Base-by-base conservation (phyloP, 108 stramenopile genomes). In the Chaetoceros muelleri region DNA sequence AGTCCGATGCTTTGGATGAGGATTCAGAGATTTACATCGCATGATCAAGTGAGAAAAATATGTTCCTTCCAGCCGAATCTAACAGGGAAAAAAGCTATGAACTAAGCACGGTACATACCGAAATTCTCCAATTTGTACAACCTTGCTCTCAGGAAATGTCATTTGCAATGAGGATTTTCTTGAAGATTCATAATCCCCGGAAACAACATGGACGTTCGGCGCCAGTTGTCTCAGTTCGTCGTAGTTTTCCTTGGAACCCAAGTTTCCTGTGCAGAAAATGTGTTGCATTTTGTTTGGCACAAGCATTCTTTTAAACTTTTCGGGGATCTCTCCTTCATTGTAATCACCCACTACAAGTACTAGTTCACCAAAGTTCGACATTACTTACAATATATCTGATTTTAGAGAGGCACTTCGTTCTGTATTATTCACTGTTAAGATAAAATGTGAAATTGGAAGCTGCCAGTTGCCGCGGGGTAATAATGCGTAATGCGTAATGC, bases 201-300 rank as follows among this genome's bases (percentile, higher is more conserved):
- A 61, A 0, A 95, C 95, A 20, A 95, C 69, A 69, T 95, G 93
- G 21, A 96, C 93, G 64, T 90, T 96, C n/a, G 94, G 94, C n/a
- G 93, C 90, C 27, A 99, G 61, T 29, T 78, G 66, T 53, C 76
- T 71, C 23, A 99, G 66, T 67, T 94, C 91, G 19, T 95, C 88
- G 60, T 80, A 94, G 57, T 95, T 89, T 54, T 93, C 88, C 23
- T 66, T 57, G 3, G 81, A 58, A 20, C 79, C 84, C 26, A 96
- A 61, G 64, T 99, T 99, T 26, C 98, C 96, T 5, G 98, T 99
- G 68, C 98, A 98, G 31, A 99, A 65, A 30, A 96, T 93, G 57
- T 96, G 97, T 62, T 99, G 91, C 95, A 97, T 97, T 66, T 96
- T 97, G 58, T 94, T 93, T 16, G 98, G 96, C 16, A 99, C 90